These are phyloP conservation scores for Picea sitchensis DNA, from an alignment of 75 land plant genomes.

Conservation along the genomic window DNA sequence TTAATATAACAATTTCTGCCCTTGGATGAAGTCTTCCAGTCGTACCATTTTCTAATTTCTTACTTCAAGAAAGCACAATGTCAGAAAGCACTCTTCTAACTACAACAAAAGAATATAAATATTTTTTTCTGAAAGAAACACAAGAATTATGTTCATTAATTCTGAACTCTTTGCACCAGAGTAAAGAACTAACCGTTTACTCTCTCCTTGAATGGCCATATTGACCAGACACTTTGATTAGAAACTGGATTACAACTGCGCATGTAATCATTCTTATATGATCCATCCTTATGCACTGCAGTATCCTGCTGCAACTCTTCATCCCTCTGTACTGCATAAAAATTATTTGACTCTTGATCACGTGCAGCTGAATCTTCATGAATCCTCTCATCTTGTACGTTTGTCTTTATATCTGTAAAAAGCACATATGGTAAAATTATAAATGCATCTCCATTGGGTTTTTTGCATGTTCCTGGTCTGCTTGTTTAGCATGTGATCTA, in stretches of 20 bases:
- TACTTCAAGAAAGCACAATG: too few species aligned
- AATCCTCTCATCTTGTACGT: background rate
- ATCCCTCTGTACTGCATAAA: background rate
- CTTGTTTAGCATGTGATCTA: background rate
- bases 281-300: background rate
- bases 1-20: too few species aligned
- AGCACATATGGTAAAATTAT: background rate
- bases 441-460: background rate
- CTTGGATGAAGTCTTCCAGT: too few species aligned
- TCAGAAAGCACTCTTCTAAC: too few species aligned
- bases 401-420: background rate
- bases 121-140: background rate
- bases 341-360: background rate
- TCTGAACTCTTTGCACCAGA: background rate
- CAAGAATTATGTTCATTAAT: background rate
- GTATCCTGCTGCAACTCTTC: background rate
- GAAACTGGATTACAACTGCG: slow-evolving; percentile 7
- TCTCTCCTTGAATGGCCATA: slow-evolving; percentile 2
- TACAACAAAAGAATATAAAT: too few species aligned
- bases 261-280: background rate
- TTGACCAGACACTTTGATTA: background rate
- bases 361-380: background rate
- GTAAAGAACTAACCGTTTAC: background rate
- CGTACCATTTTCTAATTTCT: too few species aligned
- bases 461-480: background rate